phyloP scores from a whole-genome alignment of 1,284 basidiomycete species.

The Inonotus obliquus region DNA sequence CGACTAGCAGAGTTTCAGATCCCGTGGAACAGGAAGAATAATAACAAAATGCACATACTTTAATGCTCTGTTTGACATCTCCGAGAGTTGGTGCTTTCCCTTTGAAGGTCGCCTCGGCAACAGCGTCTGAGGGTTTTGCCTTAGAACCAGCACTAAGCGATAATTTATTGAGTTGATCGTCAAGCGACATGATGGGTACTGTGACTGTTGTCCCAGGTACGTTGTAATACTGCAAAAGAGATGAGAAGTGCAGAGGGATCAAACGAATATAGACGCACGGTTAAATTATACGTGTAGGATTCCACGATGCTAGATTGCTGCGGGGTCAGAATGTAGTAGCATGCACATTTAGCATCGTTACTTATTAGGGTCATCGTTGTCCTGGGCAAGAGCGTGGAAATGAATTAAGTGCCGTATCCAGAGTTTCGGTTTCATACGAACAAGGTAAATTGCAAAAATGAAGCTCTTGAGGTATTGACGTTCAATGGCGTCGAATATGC shows the following conservation, averaged over 20 bases:
- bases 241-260: not conserved
- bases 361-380: slow-evolving; percentile 77
- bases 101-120: slow-evolving; percentile 19
- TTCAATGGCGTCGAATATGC: slow-evolving; percentile 75
- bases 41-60: slow-evolving; percentile 11
- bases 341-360: slow-evolving; percentile 29
- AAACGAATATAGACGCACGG: slow-evolving; percentile 36
- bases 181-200: slow-evolving; percentile 23
- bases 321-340: slow-evolving; percentile 5
- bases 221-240: slow-evolving; percentile 20
- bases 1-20: slow-evolving; percentile 34
- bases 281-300: slow-evolving; percentile 79
- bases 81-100: slow-evolving; percentile 24
- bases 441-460: slow-evolving; percentile 79
- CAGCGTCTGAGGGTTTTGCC: slow-evolving; percentile 15
- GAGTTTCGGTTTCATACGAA: slow-evolving; percentile 28
- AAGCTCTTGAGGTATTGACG: slow-evolving; percentile 74
- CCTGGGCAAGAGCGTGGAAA: slow-evolving; percentile 36
- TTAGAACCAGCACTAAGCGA: slow-evolving; percentile 6
- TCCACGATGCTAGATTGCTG: slow-evolving; percentile 61
- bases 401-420: not conserved
- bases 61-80: slow-evolving; percentile 24
- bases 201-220: slow-evolving; percentile 21
- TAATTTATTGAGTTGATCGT: slow-evolving; percentile 19
- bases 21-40: not conserved